These are phyloP conservation scores for Candida parachauliodes DNA, from an alignment of 805 yeast genomes.

Conservation along the genomic window DNA sequence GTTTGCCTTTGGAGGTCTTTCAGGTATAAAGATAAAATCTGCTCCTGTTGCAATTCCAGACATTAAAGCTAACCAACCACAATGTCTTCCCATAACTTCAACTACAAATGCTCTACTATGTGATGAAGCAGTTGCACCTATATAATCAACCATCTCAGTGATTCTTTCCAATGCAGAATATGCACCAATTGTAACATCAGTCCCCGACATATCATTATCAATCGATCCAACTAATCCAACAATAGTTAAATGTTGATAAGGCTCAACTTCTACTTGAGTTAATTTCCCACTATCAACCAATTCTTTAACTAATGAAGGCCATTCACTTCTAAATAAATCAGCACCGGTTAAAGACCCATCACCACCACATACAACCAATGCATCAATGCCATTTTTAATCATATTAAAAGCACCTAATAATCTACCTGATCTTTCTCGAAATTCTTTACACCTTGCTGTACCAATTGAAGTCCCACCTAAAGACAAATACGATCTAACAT, in stretches of 20 bases:
- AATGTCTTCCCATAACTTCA: constrained; percentile 87
- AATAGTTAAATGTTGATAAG: constrained; percentile 57
- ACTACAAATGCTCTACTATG: constrained; percentile 82
- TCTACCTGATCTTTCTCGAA: constrained; percentile 65
- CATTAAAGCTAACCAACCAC: constrained; percentile 85
- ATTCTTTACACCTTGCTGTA: constrained; percentile 70
- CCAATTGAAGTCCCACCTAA: constrained; percentile 79
- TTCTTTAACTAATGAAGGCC: constrained; percentile 69
- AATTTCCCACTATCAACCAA: constrained; percentile 44
- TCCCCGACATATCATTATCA: constrained; percentile 81
- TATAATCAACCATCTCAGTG: constrained; percentile 71
- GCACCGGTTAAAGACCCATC: constrained; percentile 85
- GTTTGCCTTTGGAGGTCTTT: constrained; percentile 60
- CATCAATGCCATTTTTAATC: constrained; percentile 71
- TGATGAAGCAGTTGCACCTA: constrained; percentile 79
- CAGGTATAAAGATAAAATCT: constrained; percentile 78
- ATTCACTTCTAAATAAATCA: constrained; percentile 68
- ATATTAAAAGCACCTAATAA: constrained; percentile 60
- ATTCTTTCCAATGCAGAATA: constrained; percentile 75
- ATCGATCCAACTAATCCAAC: constrained; percentile 81
- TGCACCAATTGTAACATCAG: constrained; percentile 80
- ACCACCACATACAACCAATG: constrained; percentile 77
- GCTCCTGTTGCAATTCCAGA: constrained; percentile 80
- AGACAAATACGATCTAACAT: constrained; percentile 66
- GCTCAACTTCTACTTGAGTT: constrained; percentile 42